Evolutionary conservation across 441 rosid species (phyloP).

Genomic region (Cnidoscolus chayamansa): DNA sequence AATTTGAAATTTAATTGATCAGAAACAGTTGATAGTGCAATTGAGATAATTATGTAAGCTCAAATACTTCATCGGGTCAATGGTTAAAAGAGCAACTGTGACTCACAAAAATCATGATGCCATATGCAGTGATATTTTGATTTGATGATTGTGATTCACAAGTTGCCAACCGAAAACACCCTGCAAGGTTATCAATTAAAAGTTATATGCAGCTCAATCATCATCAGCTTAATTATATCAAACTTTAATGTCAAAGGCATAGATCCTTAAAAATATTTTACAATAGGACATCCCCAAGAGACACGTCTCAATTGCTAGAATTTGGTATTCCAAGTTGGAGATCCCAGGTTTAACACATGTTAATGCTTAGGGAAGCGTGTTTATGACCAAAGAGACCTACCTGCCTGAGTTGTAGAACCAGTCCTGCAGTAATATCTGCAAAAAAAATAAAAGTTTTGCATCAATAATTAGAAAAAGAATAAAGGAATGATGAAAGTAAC

Average conservation of each 20-base stretch:
- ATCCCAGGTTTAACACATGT: background rate
- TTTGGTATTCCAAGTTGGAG: background rate
- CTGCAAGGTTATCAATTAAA: slow-evolving; percentile 45
- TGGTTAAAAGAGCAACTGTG: slow-evolving; percentile 13
- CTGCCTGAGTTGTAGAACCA: slow-evolving; percentile 62
- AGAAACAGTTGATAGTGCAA: background rate
- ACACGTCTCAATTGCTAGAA: background rate
- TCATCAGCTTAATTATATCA: background rate
- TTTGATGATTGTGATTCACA: slow-evolving; percentile 70
- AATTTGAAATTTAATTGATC: background rate
- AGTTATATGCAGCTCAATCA: slow-evolving; percentile 7
- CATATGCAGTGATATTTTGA: slow-evolving; percentile 87
- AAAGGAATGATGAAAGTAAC: slow-evolving; percentile 2
- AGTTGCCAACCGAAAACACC: slow-evolving; percentile 68
- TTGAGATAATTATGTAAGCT: slow-evolving; percentile 2
- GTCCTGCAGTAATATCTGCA: slow-evolving; percentile 79
- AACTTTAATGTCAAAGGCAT: background rate
- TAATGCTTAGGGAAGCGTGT: background rate
- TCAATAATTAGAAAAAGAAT: slow-evolving; percentile 2
- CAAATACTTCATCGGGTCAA: slow-evolving; percentile 4
- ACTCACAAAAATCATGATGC: slow-evolving; percentile 86
- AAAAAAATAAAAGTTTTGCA: too few species aligned
- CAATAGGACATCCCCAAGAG: background rate
- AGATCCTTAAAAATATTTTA: slow-evolving; percentile 10
- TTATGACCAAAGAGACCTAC: slow-evolving; percentile 33